Percentiles rank a stretch among this genome's conserved stretches.
phyloP scores from a whole-genome alignment of 148 eudicot species.

The Spergularia bocconei region DNA sequence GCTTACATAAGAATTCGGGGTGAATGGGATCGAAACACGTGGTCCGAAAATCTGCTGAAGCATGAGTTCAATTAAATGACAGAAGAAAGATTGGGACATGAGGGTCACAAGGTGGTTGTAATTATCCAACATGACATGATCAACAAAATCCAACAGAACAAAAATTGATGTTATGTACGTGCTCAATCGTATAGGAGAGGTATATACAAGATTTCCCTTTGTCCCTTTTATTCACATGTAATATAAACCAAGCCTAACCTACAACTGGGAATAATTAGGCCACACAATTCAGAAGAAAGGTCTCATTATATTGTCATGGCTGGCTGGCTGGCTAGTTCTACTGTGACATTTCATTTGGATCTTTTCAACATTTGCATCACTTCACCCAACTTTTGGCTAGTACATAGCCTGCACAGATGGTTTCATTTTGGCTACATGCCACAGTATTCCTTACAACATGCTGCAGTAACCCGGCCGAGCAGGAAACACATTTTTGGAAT shows the following conservation, averaged over 20 bases:
- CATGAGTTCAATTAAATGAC: background rate
- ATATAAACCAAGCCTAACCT: constrained; percentile 21
- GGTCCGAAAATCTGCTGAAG: constrained; percentile 1
- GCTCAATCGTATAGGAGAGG: background rate
- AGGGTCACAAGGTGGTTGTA: constrained; percentile 6
- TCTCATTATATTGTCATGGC: constrained; percentile 15
- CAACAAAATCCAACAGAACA: constrained; percentile 3
- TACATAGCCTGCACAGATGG: constrained; percentile 13
- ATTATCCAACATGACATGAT: constrained; percentile 16
- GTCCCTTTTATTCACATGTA: constrained; percentile 29
- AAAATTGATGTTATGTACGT: constrained; percentile 2
- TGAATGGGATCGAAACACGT: background rate
- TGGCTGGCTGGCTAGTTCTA: constrained; percentile 14
- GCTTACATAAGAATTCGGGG: background rate
- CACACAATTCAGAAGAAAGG: constrained; percentile 18
- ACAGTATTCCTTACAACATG: background rate
- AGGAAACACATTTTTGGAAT: constrained; percentile 5
- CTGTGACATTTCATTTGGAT: constrained; percentile 16
- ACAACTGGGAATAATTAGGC: constrained; percentile 21
- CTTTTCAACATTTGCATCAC: constrained; percentile 17
- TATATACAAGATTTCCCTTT: constrained; percentile 22
- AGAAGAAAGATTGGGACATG: background rate
- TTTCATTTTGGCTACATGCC: background rate
- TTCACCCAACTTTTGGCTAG: constrained; percentile 15
- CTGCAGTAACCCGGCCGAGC: constrained; percentile 1